Evolutionary conservation across 371 early-diverging fungal species (phyloP), one percentile per base, ranked within the genome.

Genomic region (Gilbertella persicaria): DNA sequence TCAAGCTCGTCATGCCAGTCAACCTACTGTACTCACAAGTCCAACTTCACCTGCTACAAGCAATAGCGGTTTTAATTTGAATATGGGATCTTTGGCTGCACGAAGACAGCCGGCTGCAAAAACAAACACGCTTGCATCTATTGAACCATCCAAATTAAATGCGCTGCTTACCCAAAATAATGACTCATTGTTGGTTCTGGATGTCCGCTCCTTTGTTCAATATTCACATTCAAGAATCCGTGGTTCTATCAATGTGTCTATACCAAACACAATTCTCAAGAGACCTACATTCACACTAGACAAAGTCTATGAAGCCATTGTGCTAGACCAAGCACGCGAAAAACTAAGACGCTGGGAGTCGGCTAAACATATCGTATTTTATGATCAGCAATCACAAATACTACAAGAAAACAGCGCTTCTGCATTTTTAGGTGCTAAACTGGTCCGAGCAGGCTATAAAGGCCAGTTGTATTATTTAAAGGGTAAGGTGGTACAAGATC

Each of bases 201-300:
- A 83, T 50, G 72, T 83, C 47, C 81, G 85, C 14, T 71, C 87
- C 0, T 67, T 79, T 58, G 73, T 69, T 1, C 76, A 80, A 23
- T 75, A 69, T 47, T 66, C 79, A 4, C 68, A 60, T 9, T 65
- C 68, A 6, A 73, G 69, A 14, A 74, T 86, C 28, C 63, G 62
- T 37, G 44, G 56, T 3, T 66, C 84, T 8, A 67, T 86, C 29
- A 73, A 76, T 44, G 68, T 86, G n/a, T 79, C 75, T 53, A 65
- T 84, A 21, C 83, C 87, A 41, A 79, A 63, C 49, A 83, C 84
- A 20, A 71, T 86, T 1, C 63, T 86, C 25, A 79, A 77, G 48
- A 47, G 87, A 44, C 71, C 79, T n/a, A 74, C 79, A 17, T 86
- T 79, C 45, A 75, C 80, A 0, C 57, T 82, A 7, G 76, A 70